Evolutionary conservation across 2,329 filamentous ascomycete genomes (phyloP), one percentile per base, ranked within the genome.

Genomic region (Aureobasidium sp.): DNA sequence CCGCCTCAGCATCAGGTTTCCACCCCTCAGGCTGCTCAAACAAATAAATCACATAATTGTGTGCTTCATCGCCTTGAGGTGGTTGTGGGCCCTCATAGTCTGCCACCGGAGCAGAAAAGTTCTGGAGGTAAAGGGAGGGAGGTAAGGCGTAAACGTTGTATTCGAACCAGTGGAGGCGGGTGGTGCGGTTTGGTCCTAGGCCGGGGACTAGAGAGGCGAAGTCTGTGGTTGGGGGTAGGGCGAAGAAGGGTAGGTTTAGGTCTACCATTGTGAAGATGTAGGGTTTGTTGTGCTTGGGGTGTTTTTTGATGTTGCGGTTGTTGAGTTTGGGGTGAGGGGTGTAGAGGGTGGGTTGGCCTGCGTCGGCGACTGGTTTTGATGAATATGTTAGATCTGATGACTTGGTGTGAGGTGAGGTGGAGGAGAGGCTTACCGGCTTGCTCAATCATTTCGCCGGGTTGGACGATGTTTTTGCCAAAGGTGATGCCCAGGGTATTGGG

Each of bases 1-100:
- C 64, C 27, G 68, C 65, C 37, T 61, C 67, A 2, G 65, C 48
- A 14, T 67, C 67, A 8, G 67, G 63, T 15, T 51, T 58, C 61
- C 67, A 70, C 25, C 65, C 63, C 42, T 65, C 58, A 2, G 68
- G 67, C 55, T 72, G 70, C 17, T 59, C 34, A 64, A 71, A 71
- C 31, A 72, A 67, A 63, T 70, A 71, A 65, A 71, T 69, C 41
- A 65, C 64, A 65, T 71, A 72, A 15, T 64, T 66, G 61, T 72
- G 70, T 5, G 69, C 42, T 20, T 68, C 68, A 57, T 71, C 70
- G 48, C 68, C 67, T 15, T 65, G 41, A 4, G 66, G 67, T 2
- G 70, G 70, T 51, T 62, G 60, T 1, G 69, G 69, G 15, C 65
- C 64, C 8, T 65, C 64, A 47, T 72, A 71, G 15, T 58, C 61